These are phyloP conservation scores for Rhododendron griersonianum DNA, from an alignment of 148 eudicot genomes.

Conservation along the genomic window DNA sequence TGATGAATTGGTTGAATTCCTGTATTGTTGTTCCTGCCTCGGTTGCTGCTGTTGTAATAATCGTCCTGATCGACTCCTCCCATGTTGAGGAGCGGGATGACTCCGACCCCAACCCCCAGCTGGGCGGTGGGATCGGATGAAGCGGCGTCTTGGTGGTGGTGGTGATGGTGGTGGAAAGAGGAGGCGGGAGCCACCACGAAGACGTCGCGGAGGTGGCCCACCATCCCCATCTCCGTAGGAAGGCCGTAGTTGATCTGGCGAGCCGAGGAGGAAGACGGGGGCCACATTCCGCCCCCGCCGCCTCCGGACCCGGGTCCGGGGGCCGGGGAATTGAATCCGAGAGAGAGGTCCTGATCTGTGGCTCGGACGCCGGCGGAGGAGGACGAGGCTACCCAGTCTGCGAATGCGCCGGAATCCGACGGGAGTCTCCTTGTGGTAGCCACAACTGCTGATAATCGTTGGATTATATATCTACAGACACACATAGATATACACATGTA, in stretches of 20 bases:
- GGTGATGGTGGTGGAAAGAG: slow-evolving; percentile 30
- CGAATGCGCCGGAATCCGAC: slow-evolving; percentile 52
- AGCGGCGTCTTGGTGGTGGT: slow-evolving; percentile 6
- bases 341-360: slow-evolving; percentile 37
- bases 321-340: slow-evolving; percentile 46
- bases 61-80: slow-evolving; percentile 10
- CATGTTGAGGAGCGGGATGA: slow-evolving; percentile 64
- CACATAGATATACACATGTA: neutral
- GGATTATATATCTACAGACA: neutral
- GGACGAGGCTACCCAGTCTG: slow-evolving; percentile 49
- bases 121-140: slow-evolving; percentile 19
- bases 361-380: slow-evolving; percentile 27
- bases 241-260: slow-evolving; percentile 40
- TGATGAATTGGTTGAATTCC: slow-evolving; percentile 18
- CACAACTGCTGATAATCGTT: slow-evolving; percentile 28
- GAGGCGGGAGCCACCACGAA: slow-evolving; percentile 62
- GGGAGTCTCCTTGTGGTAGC: slow-evolving; percentile 49
- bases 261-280: slow-evolving; percentile 17
- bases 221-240: slow-evolving; percentile 58
- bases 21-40: slow-evolving; percentile 6
- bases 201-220: slow-evolving; percentile 29
- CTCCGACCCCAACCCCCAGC: slow-evolving; percentile 39
- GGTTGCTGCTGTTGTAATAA: slow-evolving; percentile 11
- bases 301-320: slow-evolving; percentile 10
- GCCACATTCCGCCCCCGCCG: slow-evolving; percentile 35